Evolutionary conservation across 1,284 basidiomycete species (phyloP).

Genomic region (Puccinia sorghi): DNA sequence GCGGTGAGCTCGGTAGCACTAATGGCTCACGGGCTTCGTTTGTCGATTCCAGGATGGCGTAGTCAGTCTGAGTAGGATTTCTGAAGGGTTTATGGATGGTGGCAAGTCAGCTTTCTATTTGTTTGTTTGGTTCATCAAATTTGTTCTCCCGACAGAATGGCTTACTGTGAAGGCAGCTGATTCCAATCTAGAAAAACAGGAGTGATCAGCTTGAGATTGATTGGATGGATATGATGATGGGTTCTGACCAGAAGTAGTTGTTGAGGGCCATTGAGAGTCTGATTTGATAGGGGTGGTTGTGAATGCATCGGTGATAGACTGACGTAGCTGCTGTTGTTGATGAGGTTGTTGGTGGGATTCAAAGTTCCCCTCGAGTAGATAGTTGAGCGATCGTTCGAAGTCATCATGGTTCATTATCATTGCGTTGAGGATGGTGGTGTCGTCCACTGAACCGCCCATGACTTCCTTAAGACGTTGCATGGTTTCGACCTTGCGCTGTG

Average conservation of each 20-base stretch:
- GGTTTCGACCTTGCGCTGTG: background rate
- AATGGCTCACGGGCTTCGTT: conserved; percentile 47
- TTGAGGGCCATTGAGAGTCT: background rate
- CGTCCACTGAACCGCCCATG: conserved; percentile 25
- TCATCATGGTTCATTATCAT: conserved; percentile 24
- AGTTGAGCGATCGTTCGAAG: conserved; percentile 39
- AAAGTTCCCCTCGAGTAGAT: conserved; percentile 31
- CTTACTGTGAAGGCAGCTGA: conserved; percentile 28
- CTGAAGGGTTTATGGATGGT: background rate
- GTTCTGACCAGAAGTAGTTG: conserved; percentile 13
- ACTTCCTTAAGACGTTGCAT: conserved; percentile 33
- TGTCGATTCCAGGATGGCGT: conserved; percentile 7
- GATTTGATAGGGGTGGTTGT: conserved; percentile 11
- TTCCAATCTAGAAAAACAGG: conserved; percentile 3
- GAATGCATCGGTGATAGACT: conserved; percentile 45
- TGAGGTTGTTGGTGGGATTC: background rate
- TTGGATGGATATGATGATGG: background rate
- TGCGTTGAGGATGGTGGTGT: conserved; percentile 33
- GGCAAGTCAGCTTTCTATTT: background rate
- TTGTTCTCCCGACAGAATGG: background rate
- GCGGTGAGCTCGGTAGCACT: conserved; percentile 47
- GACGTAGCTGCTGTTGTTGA: conserved; percentile 19
- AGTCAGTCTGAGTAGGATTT: background rate
- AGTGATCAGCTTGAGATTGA: background rate
- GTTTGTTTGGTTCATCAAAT: background rate